Base-by-base conservation (phyloP, 2,329 filamentous ascomycete species). In the Penicillium janthinellum region DNA sequence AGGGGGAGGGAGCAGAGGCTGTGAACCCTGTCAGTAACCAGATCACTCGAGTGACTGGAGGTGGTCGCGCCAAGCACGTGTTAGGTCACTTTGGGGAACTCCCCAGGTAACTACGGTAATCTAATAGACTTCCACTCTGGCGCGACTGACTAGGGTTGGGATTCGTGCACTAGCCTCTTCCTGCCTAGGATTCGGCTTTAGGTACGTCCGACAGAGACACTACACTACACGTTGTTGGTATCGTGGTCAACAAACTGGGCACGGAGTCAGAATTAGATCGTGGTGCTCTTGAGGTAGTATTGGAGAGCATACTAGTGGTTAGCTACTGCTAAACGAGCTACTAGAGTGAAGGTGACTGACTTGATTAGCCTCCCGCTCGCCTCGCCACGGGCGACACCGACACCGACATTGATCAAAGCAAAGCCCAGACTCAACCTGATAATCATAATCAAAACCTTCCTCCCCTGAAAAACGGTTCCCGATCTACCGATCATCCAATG, bases 121-220 rank as follows among this genome's bases (percentile, higher is more conserved):
- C 44, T 47, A 47, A 47, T 47, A 47, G 25, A 47, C 44, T 47
- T 47, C 44, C 11, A 47, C 44, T n/a, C 5, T 47, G 44, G 44
- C 41, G 2, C n/a, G 15, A 47, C 44, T 47, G n/a, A 22, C 22
- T 22, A 22, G 22, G 22, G 22, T 22, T 22, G 22, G 2, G 22
- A 22, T 22, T 22, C 22, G 31, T 25, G 15, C 22, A 28, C 25
- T 31, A 31, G 31, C 31, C 31, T 31, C 7, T 31, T 31, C 7
- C 31, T 31, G 2, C 31, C 31, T 31, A 31, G 31, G 8, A 31
- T 10, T 31, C 31, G 31, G 31, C 31, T 31, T 31, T 31, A 31
- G 31, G 31, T 5, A 31, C 6, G 31, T 10, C 31, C 31, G 31
- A 31, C 28, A 31, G 31, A 31, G 31, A 1, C 25, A 31, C 31